phyloP scores from a whole-genome alignment of 2,329 filamentous ascomycete species.

The Plenodomus biglobosus region DNA sequence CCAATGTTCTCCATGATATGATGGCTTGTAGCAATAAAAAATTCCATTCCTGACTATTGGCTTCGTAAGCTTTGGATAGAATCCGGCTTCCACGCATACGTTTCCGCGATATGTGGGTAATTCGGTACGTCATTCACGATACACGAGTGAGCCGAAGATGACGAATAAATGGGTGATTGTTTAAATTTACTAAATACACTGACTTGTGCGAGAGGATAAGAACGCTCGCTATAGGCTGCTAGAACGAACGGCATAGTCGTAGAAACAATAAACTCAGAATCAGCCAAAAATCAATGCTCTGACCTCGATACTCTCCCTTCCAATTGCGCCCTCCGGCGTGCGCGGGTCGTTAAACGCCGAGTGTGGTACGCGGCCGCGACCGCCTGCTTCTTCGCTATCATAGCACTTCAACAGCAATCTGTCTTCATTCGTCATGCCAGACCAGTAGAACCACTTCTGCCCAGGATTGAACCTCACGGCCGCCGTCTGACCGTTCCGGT shows the following conservation, averaged over 20 bases:
- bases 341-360: slow-evolving; percentile 69
- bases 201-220: too few relatives aligned
- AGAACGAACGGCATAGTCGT: neutral
- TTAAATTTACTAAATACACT: too few relatives aligned
- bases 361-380: slow-evolving; percentile 54
- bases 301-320: slow-evolving; percentile 87
- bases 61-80: too few relatives aligned
- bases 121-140: too few relatives aligned
- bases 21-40: too few relatives aligned
- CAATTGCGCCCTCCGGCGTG: slow-evolving; percentile 68
- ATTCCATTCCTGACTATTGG: too few relatives aligned
- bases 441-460: slow-evolving; percentile 79
- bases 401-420: slow-evolving; percentile 77
- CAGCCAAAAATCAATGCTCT: slow-evolving; percentile 78
- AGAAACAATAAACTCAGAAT: neutral
- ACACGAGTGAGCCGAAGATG: too few relatives aligned
- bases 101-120: too few relatives aligned
- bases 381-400: slow-evolving; percentile 60
- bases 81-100: too few relatives aligned
- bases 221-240: neutral
- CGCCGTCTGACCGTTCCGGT: slow-evolving; percentile 73
- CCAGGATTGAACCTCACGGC: slow-evolving; percentile 61
- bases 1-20: too few relatives aligned
- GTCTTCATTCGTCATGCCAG: slow-evolving; percentile 73
- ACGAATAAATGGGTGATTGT: too few relatives aligned